phyloP scores from a whole-genome alignment of 73 alveolate genomes.

The Uronychia binucleata region DNA sequence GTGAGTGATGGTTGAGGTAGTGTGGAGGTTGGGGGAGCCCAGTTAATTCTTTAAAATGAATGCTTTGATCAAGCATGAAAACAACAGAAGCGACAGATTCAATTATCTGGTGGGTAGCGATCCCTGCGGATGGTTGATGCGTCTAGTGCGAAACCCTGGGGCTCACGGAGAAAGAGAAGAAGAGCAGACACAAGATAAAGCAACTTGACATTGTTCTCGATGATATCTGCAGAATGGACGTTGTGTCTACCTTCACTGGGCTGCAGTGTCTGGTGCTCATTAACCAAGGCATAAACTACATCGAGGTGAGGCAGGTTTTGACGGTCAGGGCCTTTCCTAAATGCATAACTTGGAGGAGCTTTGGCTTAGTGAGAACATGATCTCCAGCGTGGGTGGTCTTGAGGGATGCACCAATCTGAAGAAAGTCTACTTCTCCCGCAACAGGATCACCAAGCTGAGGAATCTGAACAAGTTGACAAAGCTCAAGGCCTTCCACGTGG shows the following conservation, averaged over 20 bases:
- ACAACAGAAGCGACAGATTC: slow-evolving; percentile 3
- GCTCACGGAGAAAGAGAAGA: slow-evolving; percentile 1
- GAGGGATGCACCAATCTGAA: slow-evolving; percentile 31
- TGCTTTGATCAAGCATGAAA: slow-evolving; percentile 2
- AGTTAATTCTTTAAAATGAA: not conserved
- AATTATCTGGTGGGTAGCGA: not conserved
- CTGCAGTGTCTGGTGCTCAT: slow-evolving; percentile 67
- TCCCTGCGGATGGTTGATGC: not conserved
- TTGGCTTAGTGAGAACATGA: slow-evolving; percentile 48
- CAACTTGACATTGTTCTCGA: slow-evolving; percentile 71
- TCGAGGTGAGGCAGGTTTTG: slow-evolving; percentile 39
- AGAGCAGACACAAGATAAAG: slow-evolving; percentile 40
- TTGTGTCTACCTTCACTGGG: slow-evolving; percentile 56
- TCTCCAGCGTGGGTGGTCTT: slow-evolving; percentile 29
- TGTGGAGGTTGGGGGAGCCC: no score
- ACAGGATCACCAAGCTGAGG: slow-evolving; percentile 27
- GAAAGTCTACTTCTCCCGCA: slow-evolving; percentile 35
- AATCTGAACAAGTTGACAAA: slow-evolving; percentile 35
- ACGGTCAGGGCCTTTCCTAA: slow-evolving; percentile 30
- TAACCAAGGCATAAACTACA: slow-evolving; percentile 61
- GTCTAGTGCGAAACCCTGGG: not conserved
- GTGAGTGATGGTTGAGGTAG: no score
- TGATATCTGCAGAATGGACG: slow-evolving; percentile 74
- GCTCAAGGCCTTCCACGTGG: not conserved
- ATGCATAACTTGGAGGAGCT: slow-evolving; percentile 14